These are phyloP conservation scores for Annulohypoxylon nitens DNA, from an alignment of 495 filamentous ascomycete species.

Conservation along the genomic window DNA sequence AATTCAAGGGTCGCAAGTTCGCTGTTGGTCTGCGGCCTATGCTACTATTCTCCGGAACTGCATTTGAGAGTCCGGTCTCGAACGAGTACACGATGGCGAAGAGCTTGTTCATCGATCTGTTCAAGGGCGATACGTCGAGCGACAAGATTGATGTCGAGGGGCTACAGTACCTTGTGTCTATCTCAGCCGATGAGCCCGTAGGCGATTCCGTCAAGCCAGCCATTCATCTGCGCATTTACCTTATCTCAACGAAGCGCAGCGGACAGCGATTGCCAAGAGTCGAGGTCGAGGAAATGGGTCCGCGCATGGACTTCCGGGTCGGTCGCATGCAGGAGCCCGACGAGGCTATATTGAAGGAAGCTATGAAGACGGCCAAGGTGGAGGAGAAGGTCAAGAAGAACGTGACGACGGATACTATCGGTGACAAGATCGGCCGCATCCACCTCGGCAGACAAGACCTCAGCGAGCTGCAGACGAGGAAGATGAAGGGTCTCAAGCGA, in stretches of 20 bases:
- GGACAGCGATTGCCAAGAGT: constrained; percentile 89
- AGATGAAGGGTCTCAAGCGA: constrained; percentile 99
- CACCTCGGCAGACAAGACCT: constrained; percentile 95
- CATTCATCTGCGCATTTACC: constrained; percentile 86
- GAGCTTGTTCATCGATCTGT: constrained; percentile 90
- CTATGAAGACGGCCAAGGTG: constrained; percentile 83
- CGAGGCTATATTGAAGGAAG: constrained; percentile 84
- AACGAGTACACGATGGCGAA: constrained; percentile 85
- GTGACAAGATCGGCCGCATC: constrained; percentile 95
- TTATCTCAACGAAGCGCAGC: constrained; percentile 84
- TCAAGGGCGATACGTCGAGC: constrained; percentile 72
- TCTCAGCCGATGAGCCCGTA: constrained; percentile 79
- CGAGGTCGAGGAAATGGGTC: constrained; percentile 95
- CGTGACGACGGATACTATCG: constrained; percentile 87
- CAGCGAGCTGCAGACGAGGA: constrained; percentile 87
- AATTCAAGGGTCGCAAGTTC: constrained; percentile 87
- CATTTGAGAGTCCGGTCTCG: constrained; percentile 81
- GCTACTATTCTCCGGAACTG: constrained; percentile 85
- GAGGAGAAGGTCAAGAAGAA: constrained; percentile 95
- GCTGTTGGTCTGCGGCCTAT: constrained; percentile 87
- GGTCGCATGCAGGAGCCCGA: constrained; percentile 85
- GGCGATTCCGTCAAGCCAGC: constrained; percentile 67
- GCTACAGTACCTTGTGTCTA: constrained; percentile 85
- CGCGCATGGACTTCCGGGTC: constrained; percentile 92
- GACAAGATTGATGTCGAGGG: constrained; percentile 92